These are phyloP conservation scores for Cryptococcus hybrid DNA, from an alignment of 1,284 basidiomycete genomes.

Conservation along the genomic window DNA sequence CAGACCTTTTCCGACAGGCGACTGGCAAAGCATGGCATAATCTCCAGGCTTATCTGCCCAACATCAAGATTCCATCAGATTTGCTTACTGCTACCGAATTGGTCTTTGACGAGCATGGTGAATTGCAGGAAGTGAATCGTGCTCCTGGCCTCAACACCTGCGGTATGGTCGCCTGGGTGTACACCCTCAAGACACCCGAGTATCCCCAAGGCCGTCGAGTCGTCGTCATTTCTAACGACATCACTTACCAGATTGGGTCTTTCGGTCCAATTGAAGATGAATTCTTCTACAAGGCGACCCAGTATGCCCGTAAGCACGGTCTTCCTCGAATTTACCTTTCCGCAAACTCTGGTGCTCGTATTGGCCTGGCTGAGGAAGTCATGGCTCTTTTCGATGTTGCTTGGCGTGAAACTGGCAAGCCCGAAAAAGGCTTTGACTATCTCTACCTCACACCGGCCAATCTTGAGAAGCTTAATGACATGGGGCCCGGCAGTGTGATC, in stretches of 20 bases:
- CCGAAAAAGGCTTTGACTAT: constrained; percentile 96
- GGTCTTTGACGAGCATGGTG: constrained; percentile 89
- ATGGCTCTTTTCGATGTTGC: constrained; percentile 86
- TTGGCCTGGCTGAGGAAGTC: constrained; percentile 93
- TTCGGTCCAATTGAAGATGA: constrained; percentile 96
- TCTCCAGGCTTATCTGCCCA: constrained; percentile 63
- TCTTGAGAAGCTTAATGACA: constrained; percentile 76
- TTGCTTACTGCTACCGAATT: constrained; percentile 83
- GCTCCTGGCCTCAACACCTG: constrained; percentile 91
- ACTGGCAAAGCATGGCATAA: constrained; percentile 89
- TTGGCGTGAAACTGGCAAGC: constrained; percentile 76
- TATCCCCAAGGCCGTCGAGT: constrained; percentile 83
- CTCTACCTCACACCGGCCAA: constrained; percentile 90
- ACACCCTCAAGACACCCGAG: constrained; percentile 90
- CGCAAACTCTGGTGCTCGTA: constrained; percentile 96
- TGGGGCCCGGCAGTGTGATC: constrained; percentile 72
- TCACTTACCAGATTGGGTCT: constrained; percentile 97
- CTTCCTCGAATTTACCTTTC: constrained; percentile 96
- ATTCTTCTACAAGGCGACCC: constrained; percentile 93
- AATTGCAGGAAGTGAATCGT: constrained; percentile 84
- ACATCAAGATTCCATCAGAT: constrained; percentile 70
- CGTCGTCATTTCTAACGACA: constrained; percentile 95
- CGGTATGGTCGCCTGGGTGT: constrained; percentile 99
- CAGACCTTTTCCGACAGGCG: constrained; percentile 96
- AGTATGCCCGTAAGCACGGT: constrained; percentile 85